Conservation (phyloP, 148 eudicot species). For the Selenicereus undatus region DNA sequence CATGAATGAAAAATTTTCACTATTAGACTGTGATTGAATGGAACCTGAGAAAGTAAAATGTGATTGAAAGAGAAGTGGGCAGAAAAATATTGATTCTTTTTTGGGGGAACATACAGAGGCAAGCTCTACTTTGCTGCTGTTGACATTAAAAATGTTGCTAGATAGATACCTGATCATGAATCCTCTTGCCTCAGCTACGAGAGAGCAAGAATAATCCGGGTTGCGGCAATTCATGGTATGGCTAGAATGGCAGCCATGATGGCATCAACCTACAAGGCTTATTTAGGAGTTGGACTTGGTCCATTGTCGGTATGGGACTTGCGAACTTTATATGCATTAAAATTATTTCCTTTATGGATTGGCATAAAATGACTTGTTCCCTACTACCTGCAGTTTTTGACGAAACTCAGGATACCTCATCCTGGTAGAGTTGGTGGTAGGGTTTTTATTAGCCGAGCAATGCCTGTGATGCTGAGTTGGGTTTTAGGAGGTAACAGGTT, state of each 20-base stretch:
- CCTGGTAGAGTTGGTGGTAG: slow-evolving; percentile 97
- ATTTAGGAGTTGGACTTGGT: slow-evolving; percentile 81
- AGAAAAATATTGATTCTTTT: too few species aligned
- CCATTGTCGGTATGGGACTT: slow-evolving; percentile 35
- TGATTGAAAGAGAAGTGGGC: background rate
- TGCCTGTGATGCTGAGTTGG: slow-evolving; percentile 97
- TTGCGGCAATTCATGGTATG: slow-evolving; percentile 67
- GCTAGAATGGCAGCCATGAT: slow-evolving; percentile 88
- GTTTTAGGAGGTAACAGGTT: slow-evolving; percentile 96
- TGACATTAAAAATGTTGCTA: background rate
- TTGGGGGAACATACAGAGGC: background rate
- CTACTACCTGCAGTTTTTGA: slow-evolving; percentile 58
- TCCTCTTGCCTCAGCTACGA: slow-evolving; percentile 49
- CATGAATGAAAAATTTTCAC: background rate
- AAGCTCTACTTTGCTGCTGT: background rate
- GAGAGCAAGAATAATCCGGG: slow-evolving; percentile 59
- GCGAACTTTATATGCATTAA: background rate
- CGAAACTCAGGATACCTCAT: slow-evolving; percentile 83
- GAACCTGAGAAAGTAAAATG: background rate
- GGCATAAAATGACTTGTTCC: slow-evolving; percentile 4
- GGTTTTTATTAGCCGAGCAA: slow-evolving; percentile 67
- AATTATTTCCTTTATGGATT: background rate
- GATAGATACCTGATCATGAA: background rate
- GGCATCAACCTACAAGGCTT: slow-evolving; percentile 83
- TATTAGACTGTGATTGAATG: background rate